Evolutionary conservation across 2,329 filamentous ascomycete species (phyloP), one percentile per base, ranked within the genome.

Genomic region (Immersiporthe knoxdaviesiana): DNA sequence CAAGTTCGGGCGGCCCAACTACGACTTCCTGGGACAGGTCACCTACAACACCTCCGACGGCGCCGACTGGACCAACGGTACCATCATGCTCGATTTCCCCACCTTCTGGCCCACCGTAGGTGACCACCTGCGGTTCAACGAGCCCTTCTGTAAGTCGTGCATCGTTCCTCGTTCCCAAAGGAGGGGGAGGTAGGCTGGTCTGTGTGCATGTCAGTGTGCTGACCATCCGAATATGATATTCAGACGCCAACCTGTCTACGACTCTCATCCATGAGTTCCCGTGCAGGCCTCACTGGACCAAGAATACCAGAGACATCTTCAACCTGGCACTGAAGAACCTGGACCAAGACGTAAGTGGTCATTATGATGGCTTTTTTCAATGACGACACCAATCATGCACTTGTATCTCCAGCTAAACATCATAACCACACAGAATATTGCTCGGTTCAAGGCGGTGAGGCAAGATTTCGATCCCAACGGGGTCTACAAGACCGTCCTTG

Each of bases 71-170:
- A 77, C 74, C 64, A 81, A 84, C 74, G 84, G 84, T 2, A 79
- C 81, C 27, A 84, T 86, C 73, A 86, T 85, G 84, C 83, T 86
- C 71, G 84, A 86, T 72, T 86, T 85, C 72, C 84, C 84, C 2
- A 80, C 77, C 27, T 86, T 82, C 74, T 78, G 81, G 64, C 83
- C 84, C 0, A 79, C 74, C 2, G 73, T 79, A 11, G 84, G 84
- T 1, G 83, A 85, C 67, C 74, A 80, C 5, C 76, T 80, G 74
- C 80, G 84, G 60, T 85, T 81, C 72, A 85, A 85, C 67, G 83
- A 84, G 74, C 77, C 79, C 3, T 86, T 85, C 65, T 86, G 82
- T 84, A 72, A 76, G 80, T 1, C 56, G 16, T 41, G 35, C 14
- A 65, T 35, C 35, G 4, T 35, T 4, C 35, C 4, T 35, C 8